A percentile compares a stretch with the other conserved stretches of the same genome.
Evolutionary conservation across 768 basidiomycete genomes (phyloP).

Genomic region (Lentinula guzmanii): DNA sequence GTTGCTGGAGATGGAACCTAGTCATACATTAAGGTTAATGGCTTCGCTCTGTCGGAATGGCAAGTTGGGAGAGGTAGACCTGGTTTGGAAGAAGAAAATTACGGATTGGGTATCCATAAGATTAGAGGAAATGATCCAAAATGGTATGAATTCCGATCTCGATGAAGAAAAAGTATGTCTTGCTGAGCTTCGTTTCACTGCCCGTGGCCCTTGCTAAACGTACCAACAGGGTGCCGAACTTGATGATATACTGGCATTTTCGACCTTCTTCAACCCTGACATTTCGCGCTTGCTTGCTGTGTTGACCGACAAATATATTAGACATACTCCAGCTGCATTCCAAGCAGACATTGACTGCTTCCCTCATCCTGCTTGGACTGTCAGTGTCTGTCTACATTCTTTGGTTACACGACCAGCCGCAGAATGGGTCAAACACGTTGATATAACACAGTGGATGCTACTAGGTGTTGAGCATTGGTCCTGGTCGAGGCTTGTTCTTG

Average conservation of each 20-base stretch:
- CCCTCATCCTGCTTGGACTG: conserved; percentile 44
- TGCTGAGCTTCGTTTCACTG: not conserved
- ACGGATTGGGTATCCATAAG: conserved; percentile 44
- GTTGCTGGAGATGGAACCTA: conserved; percentile 39
- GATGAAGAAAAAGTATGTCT: conserved; percentile 31
- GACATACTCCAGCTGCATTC: conserved; percentile 16
- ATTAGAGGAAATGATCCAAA: conserved; percentile 19
- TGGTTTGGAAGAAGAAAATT: conserved; percentile 52
- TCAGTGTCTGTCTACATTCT: conserved; percentile 54
- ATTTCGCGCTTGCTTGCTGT: conserved; percentile 34
- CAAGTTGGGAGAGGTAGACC: conserved; percentile 51
- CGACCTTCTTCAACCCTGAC: conserved; percentile 41
- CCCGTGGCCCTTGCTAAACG: not conserved
- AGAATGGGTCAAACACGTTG: conserved; percentile 43
- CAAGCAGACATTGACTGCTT: conserved; percentile 23
- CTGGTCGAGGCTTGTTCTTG: conserved; percentile 51
- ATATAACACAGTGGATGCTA: conserved; percentile 44
- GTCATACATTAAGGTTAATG: conserved; percentile 40
- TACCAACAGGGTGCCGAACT: conserved; percentile 41
- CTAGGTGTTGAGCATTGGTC: conserved; percentile 45
- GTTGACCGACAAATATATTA: conserved; percentile 38
- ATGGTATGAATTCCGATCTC: conserved; percentile 17
- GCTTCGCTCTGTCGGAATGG: conserved; percentile 40
- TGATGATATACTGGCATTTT: conserved; percentile 47
- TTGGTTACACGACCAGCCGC: conserved; percentile 35